phyloP scores from a whole-genome alignment of 1,139 yeast species.

The Zygosaccharomyces sapae region DNA sequence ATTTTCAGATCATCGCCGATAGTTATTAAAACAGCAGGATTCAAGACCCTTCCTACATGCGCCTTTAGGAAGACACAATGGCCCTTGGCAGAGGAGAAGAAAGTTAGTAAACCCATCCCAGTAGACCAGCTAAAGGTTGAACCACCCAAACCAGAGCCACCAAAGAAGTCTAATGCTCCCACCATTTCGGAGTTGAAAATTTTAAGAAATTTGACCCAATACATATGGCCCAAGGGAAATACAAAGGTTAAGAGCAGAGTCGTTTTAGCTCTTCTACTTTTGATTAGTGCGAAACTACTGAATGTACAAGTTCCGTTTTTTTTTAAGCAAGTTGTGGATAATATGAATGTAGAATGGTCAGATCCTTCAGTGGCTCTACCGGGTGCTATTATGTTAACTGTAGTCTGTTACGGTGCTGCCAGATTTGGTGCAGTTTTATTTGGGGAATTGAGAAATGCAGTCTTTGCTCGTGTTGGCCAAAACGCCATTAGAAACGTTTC shows the following conservation, averaged over 20 bases:
- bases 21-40: conserved; percentile 2
- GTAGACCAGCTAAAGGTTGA: conserved; percentile 7
- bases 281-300: conserved; percentile 74
- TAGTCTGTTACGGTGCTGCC: conserved; percentile 89
- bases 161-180: conserved; percentile 23
- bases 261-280: conserved; percentile 61
- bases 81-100: not conserved
- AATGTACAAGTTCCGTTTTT: conserved; percentile 96
- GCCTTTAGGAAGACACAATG: not conserved
- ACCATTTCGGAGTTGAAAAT: conserved; percentile 56
- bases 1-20: not conserved
- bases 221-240: conserved; percentile 87
- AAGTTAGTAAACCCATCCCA: not conserved
- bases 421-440: conserved; percentile 90
- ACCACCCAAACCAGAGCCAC: conserved; percentile 10
- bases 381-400: conserved; percentile 60
- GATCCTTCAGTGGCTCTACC: conserved; percentile 48
- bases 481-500: conserved; percentile 94
- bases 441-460: conserved; percentile 92
- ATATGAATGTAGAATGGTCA: conserved; percentile 89
- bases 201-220: conserved; percentile 58
- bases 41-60: not conserved
- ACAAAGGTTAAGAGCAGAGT: conserved; percentile 71
- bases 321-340: conserved; percentile 83
- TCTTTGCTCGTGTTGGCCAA: conserved; percentile 94